These are phyloP conservation scores for Fusarium oxysporum DNA, from an alignment of 2,329 filamentous ascomycete genomes.

Conservation along the genomic window DNA sequence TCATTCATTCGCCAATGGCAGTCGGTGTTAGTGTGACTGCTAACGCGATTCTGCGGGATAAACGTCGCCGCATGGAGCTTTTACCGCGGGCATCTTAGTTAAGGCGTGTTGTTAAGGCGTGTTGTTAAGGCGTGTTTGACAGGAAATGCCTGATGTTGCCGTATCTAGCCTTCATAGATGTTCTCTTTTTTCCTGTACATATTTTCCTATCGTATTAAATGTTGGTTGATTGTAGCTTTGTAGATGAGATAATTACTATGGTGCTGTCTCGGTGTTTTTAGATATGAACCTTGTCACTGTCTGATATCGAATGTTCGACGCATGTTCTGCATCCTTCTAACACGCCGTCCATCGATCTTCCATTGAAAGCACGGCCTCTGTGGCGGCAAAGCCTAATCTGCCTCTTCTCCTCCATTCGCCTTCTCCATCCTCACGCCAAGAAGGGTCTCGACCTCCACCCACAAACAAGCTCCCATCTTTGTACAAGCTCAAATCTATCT, in stretches of 20 bases:
- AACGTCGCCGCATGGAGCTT: slow-evolving; percentile 30
- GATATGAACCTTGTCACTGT: neutral
- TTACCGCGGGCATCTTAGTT: neutral
- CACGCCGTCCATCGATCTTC: slow-evolving; percentile 15
- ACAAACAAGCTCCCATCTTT: slow-evolving; percentile 24
- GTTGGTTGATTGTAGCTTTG: neutral
- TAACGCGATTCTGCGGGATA: slow-evolving; percentile 37
- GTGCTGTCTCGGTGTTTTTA: neutral
- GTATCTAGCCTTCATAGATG: slow-evolving; percentile 1
- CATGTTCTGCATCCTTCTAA: slow-evolving; percentile 28
- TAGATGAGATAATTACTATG: neutral
- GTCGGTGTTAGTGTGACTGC: slow-evolving; percentile 13
- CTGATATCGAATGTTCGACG: slow-evolving; percentile 41
- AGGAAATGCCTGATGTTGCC: slow-evolving; percentile 19
- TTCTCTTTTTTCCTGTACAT: neutral
- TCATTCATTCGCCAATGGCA: slow-evolving; percentile 30
- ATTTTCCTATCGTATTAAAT: neutral
- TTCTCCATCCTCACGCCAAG: slow-evolving; percentile 26
- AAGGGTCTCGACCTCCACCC: slow-evolving; percentile 35
- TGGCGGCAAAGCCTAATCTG: slow-evolving; percentile 27
- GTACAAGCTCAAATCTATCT: slow-evolving; percentile 19
- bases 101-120: neutral
- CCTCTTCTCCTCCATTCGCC: slow-evolving; percentile 25
- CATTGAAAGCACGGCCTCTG: slow-evolving; percentile 1
- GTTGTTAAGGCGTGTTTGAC: neutral